phyloP scores from a whole-genome alignment of 1,139 yeast species.

The Saccharomyces hybrid region DNA sequence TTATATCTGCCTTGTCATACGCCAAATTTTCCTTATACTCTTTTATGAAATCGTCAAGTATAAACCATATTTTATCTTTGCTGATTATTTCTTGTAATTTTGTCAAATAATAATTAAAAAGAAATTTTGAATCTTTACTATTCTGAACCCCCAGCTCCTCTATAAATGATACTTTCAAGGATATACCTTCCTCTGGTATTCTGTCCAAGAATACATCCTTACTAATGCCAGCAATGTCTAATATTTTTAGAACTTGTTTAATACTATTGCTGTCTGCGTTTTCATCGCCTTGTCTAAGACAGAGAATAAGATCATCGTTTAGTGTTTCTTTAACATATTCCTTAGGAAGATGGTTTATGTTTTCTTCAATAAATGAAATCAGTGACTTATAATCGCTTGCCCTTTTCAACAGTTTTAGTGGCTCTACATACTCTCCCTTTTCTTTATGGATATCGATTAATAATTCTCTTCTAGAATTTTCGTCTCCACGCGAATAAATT shows the following conservation, averaged over 20 bases:
- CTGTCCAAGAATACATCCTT: constrained; percentile 14
- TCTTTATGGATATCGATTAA: constrained; percentile 17
- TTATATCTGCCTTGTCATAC: constrained; percentile 21
- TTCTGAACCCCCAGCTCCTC: constrained; percentile 22
- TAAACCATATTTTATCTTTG: constrained; percentile 13
- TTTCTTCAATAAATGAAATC: constrained; percentile 10
- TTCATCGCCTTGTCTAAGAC: constrained; percentile 8
- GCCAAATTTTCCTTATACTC: constrained; percentile 22
- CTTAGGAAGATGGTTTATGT: constrained; percentile 11
- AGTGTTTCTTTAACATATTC: constrained; percentile 10
- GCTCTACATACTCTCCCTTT: constrained; percentile 10
- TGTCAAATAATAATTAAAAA: constrained; percentile 23
- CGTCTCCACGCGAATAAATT: constrained; percentile 7
- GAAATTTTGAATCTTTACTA: constrained; percentile 19
- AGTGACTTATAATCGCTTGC: constrained; percentile 7
- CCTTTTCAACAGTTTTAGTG: constrained; percentile 13
- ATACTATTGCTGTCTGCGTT: constrained; percentile 1
- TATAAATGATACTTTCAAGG: constrained; percentile 20
- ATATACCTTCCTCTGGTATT: constrained; percentile 10
- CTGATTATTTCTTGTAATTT: constrained; percentile 19
- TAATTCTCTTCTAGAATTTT: constrained; percentile 8
- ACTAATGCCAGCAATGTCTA: constrained; percentile 11
- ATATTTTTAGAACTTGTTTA: constrained; percentile 9
- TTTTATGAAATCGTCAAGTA: constrained; percentile 10
- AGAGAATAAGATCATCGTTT: constrained; percentile 13